Base-by-base conservation (phyloP, 306 rosid genomes). In the Quercus parvula region DNA sequence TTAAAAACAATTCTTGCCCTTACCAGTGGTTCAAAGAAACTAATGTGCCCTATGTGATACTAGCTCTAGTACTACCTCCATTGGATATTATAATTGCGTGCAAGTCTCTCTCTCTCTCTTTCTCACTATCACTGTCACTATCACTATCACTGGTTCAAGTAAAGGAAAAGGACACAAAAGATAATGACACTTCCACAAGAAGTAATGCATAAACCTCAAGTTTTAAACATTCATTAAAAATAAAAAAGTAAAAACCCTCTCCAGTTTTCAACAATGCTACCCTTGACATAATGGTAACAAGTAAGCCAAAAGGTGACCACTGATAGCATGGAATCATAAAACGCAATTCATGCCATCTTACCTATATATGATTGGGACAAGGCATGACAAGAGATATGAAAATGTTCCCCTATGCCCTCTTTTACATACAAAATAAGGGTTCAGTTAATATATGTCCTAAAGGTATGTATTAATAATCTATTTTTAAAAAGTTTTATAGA, bases 171-270 rank as follows among this genome's bases (percentile, higher is more conserved):
- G 77, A 24, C 27, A 20, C 70, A 74, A 73, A 30, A 74, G 86
- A 88, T 70, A 80, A 86, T 62, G 89, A 85, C 76, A 59, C 89
- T 86, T 84, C n/a, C 59, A 54, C 14, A 20, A 51, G 79, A 86
- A 82, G 93, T 84, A 85, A 90, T 73, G 56, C 74, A 78, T 35
- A 71, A 27, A 52, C 19, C 19, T 44, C 17, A 7, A 56, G 46
- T 49, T 49, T 49, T 6, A 24, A 49, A 30, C 22, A 5, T 38
- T 38, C 44, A 38, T 38, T 38, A 38, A 38, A 38, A 38, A 38
- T 38, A 1, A 38, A 38, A 38, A 38, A 38, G 44, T 38, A 38
- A 38, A 38, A 38, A 1, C 44, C 44, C 9, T 6, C 38, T 19
- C 24, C 7, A 44, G 22, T 46, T 46, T 46, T 12, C 7, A 49